Evolutionary conservation across 2,329 filamentous ascomycete species (phyloP).

Genomic region (Leptographium galeiforme): DNA sequence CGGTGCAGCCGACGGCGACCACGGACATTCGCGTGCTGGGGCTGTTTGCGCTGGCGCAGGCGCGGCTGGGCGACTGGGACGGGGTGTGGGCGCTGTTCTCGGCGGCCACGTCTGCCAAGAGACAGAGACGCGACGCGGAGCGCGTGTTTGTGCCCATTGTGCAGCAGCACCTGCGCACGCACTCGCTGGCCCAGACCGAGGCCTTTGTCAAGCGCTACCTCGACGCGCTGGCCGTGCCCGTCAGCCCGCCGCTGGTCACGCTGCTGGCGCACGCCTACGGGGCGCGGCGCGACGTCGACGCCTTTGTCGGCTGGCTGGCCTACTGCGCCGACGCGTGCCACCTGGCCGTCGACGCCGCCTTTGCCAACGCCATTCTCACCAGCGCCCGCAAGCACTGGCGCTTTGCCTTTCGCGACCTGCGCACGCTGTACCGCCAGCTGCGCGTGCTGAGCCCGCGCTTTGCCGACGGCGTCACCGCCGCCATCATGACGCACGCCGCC

Average conservation of each 20-base stretch:
- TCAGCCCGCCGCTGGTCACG: conserved; percentile 24
- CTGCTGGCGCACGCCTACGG: conserved; percentile 30
- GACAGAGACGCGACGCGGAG: conserved; percentile 14
- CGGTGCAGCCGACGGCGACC: conserved; percentile 14
- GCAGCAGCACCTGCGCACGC: conserved; percentile 23
- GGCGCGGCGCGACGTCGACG: conserved; percentile 21
- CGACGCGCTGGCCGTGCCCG: conserved; percentile 19
- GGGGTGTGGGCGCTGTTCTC: conserved; percentile 22
- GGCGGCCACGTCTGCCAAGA: conserved; percentile 6
- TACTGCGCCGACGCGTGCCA: conserved; percentile 23
- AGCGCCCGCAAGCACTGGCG: conserved; percentile 25
- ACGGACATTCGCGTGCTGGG: conserved; percentile 22
- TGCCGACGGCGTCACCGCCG: conserved; percentile 24
- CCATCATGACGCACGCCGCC: conserved; percentile 23
- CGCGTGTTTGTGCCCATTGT: conserved; percentile 23
- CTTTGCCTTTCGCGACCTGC: conserved; percentile 21
- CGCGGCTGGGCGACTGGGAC: conserved; percentile 27
- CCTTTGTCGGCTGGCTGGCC: conserved; percentile 27
- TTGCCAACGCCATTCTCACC: conserved; percentile 26
- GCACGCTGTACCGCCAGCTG: conserved; percentile 21
- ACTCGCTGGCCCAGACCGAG: conserved; percentile 26
- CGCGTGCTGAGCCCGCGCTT: conserved; percentile 18
- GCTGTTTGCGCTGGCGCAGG: conserved; percentile 22
- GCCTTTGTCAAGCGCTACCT: conserved; percentile 32
- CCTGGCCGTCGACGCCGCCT: conserved; percentile 22